Evolutionary conservation across 139 green algal genomes (phyloP).

Genomic region (Tetraselmis striata): DNA sequence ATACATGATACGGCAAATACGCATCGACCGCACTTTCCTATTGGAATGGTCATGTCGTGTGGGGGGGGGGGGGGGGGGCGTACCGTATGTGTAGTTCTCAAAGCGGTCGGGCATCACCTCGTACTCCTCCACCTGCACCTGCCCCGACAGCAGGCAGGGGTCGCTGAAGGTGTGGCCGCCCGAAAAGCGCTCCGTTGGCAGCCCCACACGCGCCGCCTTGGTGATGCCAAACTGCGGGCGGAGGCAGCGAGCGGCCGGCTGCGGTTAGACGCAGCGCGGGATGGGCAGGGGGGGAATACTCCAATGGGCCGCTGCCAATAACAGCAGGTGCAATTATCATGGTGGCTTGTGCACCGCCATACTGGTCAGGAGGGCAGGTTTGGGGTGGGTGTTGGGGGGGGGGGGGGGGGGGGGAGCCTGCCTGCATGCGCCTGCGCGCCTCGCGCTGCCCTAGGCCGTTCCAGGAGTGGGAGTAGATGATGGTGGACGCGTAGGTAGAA

Average conservation of each 20-base stretch:
- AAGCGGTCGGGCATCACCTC: not conserved
- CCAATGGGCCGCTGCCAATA: too few relatives aligned
- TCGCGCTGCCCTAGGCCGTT: constrained; percentile 1
- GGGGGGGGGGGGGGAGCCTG: not conserved
- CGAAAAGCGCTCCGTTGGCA: not conserved
- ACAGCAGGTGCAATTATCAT: too few relatives aligned
- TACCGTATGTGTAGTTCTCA: not conserved
- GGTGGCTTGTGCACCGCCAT: too few relatives aligned
- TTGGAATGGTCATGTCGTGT: too few relatives aligned
- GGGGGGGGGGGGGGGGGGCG: too few relatives aligned
- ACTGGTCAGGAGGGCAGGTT: not conserved
- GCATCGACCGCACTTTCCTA: too few relatives aligned
- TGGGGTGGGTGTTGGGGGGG: not conserved
- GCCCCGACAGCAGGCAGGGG: not conserved
- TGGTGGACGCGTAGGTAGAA: not conserved
- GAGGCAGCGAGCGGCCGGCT: too few relatives aligned
- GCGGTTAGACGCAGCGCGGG: too few relatives aligned
- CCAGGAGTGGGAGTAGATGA: constrained; percentile 6
- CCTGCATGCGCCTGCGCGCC: constrained; percentile 3
- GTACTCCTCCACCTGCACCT: not conserved
- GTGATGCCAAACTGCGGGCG: not conserved
- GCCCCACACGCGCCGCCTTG: not conserved
- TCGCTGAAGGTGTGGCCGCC: not conserved
- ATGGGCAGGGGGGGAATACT: too few relatives aligned
- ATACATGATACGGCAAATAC: too few relatives aligned